Evolutionary conservation across 2,329 filamentous ascomycete species (phyloP).

Genomic region (Chrysoporthe austroafricana): DNA sequence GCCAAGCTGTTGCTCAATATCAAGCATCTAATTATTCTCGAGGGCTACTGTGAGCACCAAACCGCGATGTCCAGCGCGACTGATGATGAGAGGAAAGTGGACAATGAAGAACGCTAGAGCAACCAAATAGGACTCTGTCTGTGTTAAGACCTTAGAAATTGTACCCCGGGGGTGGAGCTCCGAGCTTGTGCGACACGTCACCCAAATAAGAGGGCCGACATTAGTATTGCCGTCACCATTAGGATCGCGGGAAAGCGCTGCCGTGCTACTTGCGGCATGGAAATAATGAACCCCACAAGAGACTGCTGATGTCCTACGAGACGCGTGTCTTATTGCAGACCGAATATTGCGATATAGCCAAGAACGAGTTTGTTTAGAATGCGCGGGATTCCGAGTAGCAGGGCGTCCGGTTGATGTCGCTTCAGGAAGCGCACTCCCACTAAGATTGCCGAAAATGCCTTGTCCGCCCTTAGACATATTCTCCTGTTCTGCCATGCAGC

Average conservation of each 20-base stretch:
- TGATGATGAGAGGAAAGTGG: constrained; percentile 52
- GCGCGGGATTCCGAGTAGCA: neutral
- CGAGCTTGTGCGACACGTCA: no score
- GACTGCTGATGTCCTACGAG: constrained; percentile 59
- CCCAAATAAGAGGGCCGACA: constrained; percentile 33
- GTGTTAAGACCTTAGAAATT: constrained; percentile 34
- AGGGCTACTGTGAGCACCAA: constrained; percentile 57
- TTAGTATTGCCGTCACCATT: constrained; percentile 54
- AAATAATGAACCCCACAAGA: constrained; percentile 58
- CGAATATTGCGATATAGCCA: constrained; percentile 61
- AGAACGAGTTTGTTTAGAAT: constrained; percentile 57
- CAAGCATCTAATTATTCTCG: constrained; percentile 63
- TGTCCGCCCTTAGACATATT: no score
- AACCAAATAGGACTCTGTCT: constrained; percentile 39
- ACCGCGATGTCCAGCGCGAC: constrained; percentile 50
- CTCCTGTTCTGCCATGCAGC: no score
- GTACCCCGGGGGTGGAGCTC: constrained; percentile 47
- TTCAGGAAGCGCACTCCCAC: neutral
- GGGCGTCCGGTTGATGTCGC: neutral
- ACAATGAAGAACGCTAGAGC: constrained; percentile 45
- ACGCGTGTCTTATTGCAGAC: constrained; percentile 52
- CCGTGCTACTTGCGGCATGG: constrained; percentile 64
- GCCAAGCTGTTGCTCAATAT: constrained; percentile 67
- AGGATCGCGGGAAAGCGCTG: constrained; percentile 63
- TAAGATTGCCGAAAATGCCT: no score